phyloP scores from a whole-genome alignment of 345 rosid species.

The Pelargonium nanum region DNA sequence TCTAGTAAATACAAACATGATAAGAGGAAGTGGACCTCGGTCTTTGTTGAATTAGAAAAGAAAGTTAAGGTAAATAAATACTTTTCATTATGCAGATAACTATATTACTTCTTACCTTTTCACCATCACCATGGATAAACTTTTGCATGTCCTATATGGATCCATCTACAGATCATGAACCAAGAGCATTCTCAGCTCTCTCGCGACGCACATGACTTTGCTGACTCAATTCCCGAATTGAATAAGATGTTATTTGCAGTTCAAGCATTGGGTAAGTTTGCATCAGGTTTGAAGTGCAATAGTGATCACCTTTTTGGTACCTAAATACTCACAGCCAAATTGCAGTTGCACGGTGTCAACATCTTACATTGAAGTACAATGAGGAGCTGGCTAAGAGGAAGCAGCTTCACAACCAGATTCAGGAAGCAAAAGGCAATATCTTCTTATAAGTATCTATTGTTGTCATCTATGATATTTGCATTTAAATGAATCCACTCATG shows the following conservation, averaged over 20 bases:
- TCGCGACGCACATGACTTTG: slow-evolving; percentile 70
- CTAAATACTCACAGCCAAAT: slow-evolving; percentile 14
- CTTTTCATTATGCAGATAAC: slow-evolving; percentile 4
- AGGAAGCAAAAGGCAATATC: slow-evolving; percentile 63
- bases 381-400: slow-evolving; percentile 86
- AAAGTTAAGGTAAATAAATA: slow-evolving; percentile 45
- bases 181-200: slow-evolving; percentile 71
- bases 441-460: background rate
- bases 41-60: slow-evolving; percentile 37
- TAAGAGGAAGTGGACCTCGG: slow-evolving; percentile 46
- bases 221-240: slow-evolving; percentile 66
- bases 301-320: background rate
- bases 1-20: slow-evolving; percentile 44
- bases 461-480: background rate
- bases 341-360: slow-evolving; percentile 87
- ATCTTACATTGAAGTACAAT: slow-evolving; percentile 61
- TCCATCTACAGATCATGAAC: slow-evolving; percentile 51
- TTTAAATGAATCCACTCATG: background rate
- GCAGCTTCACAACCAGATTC: slow-evolving; percentile 82
- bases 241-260: slow-evolving; percentile 76
- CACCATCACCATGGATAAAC: background rate
- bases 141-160: slow-evolving; percentile 7
- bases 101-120: background rate
- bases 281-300: background rate
- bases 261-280: slow-evolving; percentile 68